phyloP scores from a whole-genome alignment of 768 basidiomycete genomes.

The Lactarius psammicola region DNA sequence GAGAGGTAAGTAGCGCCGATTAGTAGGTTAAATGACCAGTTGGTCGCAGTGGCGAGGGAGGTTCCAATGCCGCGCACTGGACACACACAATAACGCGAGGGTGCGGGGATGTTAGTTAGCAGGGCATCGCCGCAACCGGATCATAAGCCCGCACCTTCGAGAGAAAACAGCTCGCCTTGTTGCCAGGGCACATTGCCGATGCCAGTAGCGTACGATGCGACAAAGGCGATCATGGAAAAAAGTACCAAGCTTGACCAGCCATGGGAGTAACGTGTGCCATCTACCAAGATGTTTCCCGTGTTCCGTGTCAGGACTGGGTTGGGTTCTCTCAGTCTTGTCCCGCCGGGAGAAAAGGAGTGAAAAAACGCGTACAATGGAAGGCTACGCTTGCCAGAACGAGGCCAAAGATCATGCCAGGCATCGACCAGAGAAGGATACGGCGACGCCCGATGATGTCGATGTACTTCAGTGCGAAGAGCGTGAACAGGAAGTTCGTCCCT shows the following conservation, averaged over 20 bases:
- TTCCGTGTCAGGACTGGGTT: constrained; percentile 53
- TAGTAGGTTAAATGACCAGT: constrained; percentile 75
- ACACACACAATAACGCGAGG: background rate
- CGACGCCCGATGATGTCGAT: constrained; percentile 72
- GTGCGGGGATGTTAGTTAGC: background rate
- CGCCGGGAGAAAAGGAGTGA: background rate
- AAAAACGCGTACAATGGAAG: constrained; percentile 51
- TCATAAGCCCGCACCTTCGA: constrained; percentile 54
- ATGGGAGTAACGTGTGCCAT: constrained; percentile 55
- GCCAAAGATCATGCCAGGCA: constrained; percentile 71
- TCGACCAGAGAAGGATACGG: constrained; percentile 65
- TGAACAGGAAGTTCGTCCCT: constrained; percentile 77
- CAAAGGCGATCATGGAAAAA: constrained; percentile 81
- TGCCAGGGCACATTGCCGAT: constrained; percentile 85
- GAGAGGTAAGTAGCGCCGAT: constrained; percentile 80
- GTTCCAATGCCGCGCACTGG: constrained; percentile 75
- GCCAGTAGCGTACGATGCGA: constrained; percentile 77
- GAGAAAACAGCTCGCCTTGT: constrained; percentile 78
- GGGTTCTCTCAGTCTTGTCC: background rate
- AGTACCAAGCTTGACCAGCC: constrained; percentile 68
- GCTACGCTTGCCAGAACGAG: constrained; percentile 61
- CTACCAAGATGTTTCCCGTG: constrained; percentile 59
- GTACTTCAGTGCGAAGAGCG: constrained; percentile 69
- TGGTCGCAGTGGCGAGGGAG: constrained; percentile 69
- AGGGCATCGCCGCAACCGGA: background rate